Conservation (phyloP, 2,329 filamentous ascomycete species). For the Clonostachys rosea region DNA sequence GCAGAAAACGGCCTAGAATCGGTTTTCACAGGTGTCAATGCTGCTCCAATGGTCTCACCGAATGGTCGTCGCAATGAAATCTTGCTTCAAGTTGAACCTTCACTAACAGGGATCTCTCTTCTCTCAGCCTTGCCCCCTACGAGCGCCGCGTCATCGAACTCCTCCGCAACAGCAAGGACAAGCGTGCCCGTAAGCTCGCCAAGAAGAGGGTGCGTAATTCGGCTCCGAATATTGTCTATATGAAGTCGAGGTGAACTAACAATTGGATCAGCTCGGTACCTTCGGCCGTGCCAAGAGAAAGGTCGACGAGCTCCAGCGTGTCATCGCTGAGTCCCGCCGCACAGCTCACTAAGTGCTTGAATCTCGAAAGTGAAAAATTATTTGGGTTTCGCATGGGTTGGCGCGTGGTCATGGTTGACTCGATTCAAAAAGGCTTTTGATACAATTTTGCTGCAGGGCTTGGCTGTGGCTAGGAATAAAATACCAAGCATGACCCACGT, state of each 20-base stretch:
- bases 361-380: constrained; percentile 3
- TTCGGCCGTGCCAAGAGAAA: constrained; percentile 99
- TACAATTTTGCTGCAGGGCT: constrained; percentile 16
- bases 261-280: constrained; percentile 72
- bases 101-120: constrained; percentile 17
- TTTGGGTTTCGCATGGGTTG: constrained; percentile 23
- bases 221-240: too few species aligned
- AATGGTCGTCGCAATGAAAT: too few species aligned
- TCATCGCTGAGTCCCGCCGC: constrained; percentile 92
- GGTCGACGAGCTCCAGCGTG: constrained; percentile 97
- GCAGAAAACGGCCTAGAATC: too few species aligned
- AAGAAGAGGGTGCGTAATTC: constrained; percentile 84
- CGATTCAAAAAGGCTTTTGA: constrained; percentile 16
- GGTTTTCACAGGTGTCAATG: too few species aligned
- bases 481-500: constrained; percentile 20
- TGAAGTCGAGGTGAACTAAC: too few species aligned
- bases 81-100: background rate
- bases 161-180: constrained; percentile 98
- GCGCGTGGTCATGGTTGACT: constrained; percentile 26
- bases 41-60: too few species aligned
- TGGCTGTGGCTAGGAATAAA: constrained; percentile 21
- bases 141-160: constrained; percentile 99
- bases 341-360: constrained; percentile 46
- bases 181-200: constrained; percentile 97
- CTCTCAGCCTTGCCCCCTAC: constrained; percentile 74